phyloP scores from a whole-genome alignment of 176 grass and related monocot genomes.

The Miscanthus lutarioriparius region DNA sequence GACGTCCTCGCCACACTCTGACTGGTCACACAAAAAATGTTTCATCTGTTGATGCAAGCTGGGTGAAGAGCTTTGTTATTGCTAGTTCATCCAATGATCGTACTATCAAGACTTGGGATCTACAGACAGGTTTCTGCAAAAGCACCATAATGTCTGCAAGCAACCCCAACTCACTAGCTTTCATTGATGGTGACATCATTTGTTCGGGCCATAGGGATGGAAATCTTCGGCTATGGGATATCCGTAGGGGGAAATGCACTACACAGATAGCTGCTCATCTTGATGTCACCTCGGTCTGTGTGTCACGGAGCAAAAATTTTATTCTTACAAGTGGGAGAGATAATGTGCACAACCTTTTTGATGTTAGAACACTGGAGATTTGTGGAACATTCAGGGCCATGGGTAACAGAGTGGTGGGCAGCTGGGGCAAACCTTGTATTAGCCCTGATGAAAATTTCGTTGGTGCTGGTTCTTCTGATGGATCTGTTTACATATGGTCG shows the following conservation, averaged over 20 bases:
- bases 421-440: slow-evolving; percentile 78
- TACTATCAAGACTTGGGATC: slow-evolving; percentile 99
- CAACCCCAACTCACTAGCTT: slow-evolving; percentile 85
- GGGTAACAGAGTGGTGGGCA: slow-evolving; percentile 56
- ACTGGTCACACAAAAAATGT: slow-evolving; percentile 91
- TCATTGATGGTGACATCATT: slow-evolving; percentile 73
- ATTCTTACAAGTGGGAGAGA: slow-evolving; percentile 92
- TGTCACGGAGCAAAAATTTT: slow-evolving; percentile 68
- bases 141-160: slow-evolving; percentile 89
- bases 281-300: slow-evolving; percentile 75
- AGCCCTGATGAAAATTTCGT: slow-evolving; percentile 83
- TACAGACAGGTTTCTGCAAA: slow-evolving; percentile 82
- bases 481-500: slow-evolving; percentile 84
- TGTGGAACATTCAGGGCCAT: slow-evolving; percentile 71
- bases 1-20: slow-evolving; percentile 75
- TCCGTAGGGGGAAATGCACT: slow-evolving; percentile 62
- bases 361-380: slow-evolving; percentile 83
- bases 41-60: slow-evolving; percentile 80
- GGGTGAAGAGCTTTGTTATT: slow-evolving; percentile 57
- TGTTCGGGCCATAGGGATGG: slow-evolving; percentile 98
- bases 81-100: slow-evolving; percentile 80
- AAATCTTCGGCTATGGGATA: slow-evolving; percentile 77
- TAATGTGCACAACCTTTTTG: slow-evolving; percentile 85
- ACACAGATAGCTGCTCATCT: slow-evolving; percentile 72
- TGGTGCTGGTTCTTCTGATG: slow-evolving; percentile 74